These are phyloP conservation scores for Rubia peregrina DNA, from an alignment of 305 asterid species.

Conservation along the genomic window DNA sequence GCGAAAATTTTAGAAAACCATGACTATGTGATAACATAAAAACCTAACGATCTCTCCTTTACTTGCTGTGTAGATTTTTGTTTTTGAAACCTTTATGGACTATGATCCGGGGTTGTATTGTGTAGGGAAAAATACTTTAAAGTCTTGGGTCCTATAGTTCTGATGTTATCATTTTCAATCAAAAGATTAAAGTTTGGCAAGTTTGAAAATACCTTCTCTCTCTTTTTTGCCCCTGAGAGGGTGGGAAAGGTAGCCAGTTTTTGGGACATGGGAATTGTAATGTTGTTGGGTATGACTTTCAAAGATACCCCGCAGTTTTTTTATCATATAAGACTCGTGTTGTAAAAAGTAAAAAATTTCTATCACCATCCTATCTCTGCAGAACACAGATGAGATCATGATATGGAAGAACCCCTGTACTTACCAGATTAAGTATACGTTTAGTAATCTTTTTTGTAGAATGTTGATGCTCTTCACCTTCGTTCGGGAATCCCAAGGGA, in stretches of 20 bases:
- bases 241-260: background rate
- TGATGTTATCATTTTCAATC: background rate
- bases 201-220: background rate
- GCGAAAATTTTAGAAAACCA: background rate
- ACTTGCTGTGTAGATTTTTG: background rate
- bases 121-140: background rate
- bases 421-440: background rate
- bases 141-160: background rate
- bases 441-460: slow-evolving; percentile 29
- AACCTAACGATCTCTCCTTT: background rate
- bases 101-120: background rate
- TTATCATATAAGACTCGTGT: background rate
- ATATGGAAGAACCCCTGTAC: background rate
- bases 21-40: background rate
- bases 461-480: slow-evolving; percentile 88
- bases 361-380: background rate
- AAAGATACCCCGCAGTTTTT: background rate
- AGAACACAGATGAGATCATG: background rate
- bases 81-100: background rate
- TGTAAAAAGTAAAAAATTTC: background rate
- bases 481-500: slow-evolving; percentile 93
- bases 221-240: background rate
- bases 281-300: background rate
- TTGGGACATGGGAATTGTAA: background rate
- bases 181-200: background rate